Evolutionary conservation across 306 rosid species (phyloP), one percentile per base, ranked within the genome.

Genomic region (Casuarina equisetifolia): DNA sequence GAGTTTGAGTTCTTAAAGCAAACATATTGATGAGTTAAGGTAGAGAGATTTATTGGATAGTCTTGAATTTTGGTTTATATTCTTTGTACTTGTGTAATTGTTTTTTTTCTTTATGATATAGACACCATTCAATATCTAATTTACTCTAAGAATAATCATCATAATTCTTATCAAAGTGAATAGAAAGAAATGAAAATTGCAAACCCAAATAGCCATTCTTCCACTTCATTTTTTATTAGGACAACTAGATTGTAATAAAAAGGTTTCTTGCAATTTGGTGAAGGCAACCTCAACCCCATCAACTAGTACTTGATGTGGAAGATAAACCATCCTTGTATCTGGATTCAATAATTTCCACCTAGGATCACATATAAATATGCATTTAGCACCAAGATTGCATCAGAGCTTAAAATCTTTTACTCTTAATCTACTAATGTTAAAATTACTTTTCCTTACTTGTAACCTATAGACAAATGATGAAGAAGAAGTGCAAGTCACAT

Each of bases 301-400:
- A 35, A 38, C 15, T 3, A 79, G 84, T n/a, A 6, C 35, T 78
- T 66, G 87, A 74, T 82, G 83, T 16, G 87, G 12, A 32, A 86
- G 85, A 81, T 82, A 89, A 55, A 44, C 10, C 48, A 82, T 74
- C 64, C 32, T 11, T 1, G 62, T 78, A 2, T 81, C 48, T 16
- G 82, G 87, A 38, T 84, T 82, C 8, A 80, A 10, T 9, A 89
- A 40, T n/a, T 86, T 78, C 89, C 92, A 84, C 85, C 86, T 82
- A 36, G 54, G 46, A 74, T 70, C 0, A 17, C 3, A 35, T 45
- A 1, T 12, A 35, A 8, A 62, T 46, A 25, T n/a, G 3, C 5
- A 32, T 10, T 32, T 17, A 19, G 35, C 1, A 40, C 16, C 57
- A 11, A 19, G 5, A 19, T 19, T 15, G 57, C 6, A 72, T 25